Evolutionary conservation across 2,329 filamentous ascomycete species (phyloP).

Genomic region (Arthrocladium fulminans): DNA sequence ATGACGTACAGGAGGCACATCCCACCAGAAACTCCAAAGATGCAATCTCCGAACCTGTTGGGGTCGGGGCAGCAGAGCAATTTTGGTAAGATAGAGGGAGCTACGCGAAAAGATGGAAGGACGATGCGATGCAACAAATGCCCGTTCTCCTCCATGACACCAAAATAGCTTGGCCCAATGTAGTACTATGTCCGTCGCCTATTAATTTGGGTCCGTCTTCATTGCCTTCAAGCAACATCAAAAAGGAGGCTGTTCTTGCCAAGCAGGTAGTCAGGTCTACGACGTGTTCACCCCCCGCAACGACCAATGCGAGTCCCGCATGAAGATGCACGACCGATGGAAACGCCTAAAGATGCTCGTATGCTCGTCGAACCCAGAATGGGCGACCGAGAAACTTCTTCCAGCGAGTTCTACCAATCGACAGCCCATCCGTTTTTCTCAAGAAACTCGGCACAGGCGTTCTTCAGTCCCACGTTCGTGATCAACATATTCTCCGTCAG

Average conservation of each 20-base stretch:
- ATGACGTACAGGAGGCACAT: conserved; percentile 7
- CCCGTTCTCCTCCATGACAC: too few species aligned
- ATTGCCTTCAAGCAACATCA: too few species aligned
- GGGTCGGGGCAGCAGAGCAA: background rate
- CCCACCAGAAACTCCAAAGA: conserved; percentile 1
- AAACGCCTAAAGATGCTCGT: background rate
- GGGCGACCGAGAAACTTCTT: background rate
- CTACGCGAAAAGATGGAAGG: background rate
- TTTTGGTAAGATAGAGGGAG: background rate
- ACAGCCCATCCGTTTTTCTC: conserved; percentile 84
- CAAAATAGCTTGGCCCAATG: too few species aligned
- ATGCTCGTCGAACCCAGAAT: background rate
- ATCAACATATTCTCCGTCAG: conserved; percentile 61
- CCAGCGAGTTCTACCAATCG: conserved; percentile 57
- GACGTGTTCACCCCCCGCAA: background rate
- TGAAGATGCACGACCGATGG: too few species aligned
- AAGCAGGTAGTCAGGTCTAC: too few species aligned
- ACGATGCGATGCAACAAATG: too few species aligned
- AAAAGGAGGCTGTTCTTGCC: too few species aligned
- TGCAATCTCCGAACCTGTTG: conserved; percentile 5
- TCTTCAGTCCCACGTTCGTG: conserved; percentile 70
- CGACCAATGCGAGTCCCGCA: background rate
- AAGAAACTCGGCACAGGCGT: conserved; percentile 78
- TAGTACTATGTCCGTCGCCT: too few species aligned
- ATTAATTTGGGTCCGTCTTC: too few species aligned